A percentile compares a stretch with the other conserved stretches of the same genome.
Conservation (phyloP, 1,284 basidiomycete genomes). For the Pseudozyma sp. region DNA sequence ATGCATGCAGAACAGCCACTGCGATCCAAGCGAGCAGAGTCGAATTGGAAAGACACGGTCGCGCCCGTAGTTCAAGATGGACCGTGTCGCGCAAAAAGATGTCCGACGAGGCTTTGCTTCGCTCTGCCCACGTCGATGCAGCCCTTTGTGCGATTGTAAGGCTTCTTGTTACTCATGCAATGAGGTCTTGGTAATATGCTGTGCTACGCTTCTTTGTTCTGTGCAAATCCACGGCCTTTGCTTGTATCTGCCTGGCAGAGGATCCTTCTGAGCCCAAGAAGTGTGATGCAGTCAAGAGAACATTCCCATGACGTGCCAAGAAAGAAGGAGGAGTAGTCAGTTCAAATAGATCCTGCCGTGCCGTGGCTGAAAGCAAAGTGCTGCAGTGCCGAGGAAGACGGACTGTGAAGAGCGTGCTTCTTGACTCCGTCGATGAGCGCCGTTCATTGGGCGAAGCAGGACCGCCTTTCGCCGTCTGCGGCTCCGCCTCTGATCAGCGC, state of each 20-base stretch:
- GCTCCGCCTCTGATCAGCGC: background rate
- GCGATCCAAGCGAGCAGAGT: conserved; percentile 1
- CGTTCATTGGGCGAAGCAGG: conserved; percentile 1
- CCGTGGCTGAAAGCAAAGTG: background rate
- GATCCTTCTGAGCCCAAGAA: too few species aligned
- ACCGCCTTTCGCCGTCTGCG: background rate
- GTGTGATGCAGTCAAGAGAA: too few species aligned
- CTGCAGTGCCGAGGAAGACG: background rate
- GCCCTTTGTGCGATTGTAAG: background rate
- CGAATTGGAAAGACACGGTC: conserved; percentile 1
- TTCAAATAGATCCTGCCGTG: too few species aligned
- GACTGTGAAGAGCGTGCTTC: background rate
- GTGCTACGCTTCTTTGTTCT: too few species aligned
- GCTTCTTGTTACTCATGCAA: background rate
- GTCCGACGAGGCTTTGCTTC: too few species aligned
- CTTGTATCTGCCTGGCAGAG: too few species aligned
- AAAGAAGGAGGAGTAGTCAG: too few species aligned
- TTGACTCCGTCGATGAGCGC: background rate
- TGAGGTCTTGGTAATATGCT: background rate
- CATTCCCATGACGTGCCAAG: too few species aligned
- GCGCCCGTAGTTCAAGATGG: background rate
- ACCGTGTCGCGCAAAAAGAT: conserved; percentile 4
- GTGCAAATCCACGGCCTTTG: too few species aligned
- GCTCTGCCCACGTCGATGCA: background rate
- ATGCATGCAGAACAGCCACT: conserved; percentile 1